A percentile compares a stretch with the other conserved stretches of the same genome.
Evolutionary conservation across 2,329 filamentous ascomycete genomes (phyloP).

Genomic region (Colletotrichum melonis): DNA sequence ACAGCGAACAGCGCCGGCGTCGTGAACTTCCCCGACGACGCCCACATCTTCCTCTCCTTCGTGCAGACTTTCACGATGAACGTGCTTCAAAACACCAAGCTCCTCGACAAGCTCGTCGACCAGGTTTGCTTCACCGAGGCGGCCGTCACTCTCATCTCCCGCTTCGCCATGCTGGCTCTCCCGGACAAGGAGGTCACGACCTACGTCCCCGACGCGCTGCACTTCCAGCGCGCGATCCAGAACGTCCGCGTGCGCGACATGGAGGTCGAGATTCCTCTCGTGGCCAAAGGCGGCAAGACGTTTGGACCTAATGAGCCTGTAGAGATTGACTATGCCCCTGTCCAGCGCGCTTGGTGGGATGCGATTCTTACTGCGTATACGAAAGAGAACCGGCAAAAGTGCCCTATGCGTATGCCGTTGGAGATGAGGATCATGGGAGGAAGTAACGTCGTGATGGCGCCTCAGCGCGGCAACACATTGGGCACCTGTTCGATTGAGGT

Average conservation of each 20-base stretch:
- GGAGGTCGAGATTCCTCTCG: neutral
- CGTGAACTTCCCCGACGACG: neutral
- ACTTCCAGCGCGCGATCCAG: neutral
- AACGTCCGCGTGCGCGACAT: neutral
- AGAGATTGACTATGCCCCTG: neutral
- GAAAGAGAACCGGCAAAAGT: neutral
- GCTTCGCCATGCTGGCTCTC: neutral
- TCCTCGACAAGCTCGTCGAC: neutral
- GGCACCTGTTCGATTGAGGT: neutral
- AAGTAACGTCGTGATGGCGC: neutral
- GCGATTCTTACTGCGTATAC: neutral
- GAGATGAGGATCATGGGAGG: neutral
- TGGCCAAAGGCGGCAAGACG: neutral
- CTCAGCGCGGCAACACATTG: neutral
- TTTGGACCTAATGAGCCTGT: neutral
- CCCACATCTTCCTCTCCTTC: neutral
- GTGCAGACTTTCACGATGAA: neutral
- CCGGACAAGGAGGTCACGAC: neutral
- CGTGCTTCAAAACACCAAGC: neutral
- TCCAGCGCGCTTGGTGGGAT: neutral
- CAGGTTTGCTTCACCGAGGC: neutral
- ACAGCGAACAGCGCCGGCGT: neutral
- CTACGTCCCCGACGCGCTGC: neutral
- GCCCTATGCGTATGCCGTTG: neutral
- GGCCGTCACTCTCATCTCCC: neutral